phyloP scores from a whole-genome alignment of 1,139 yeast species.

The Taiozyma sp. region DNA sequence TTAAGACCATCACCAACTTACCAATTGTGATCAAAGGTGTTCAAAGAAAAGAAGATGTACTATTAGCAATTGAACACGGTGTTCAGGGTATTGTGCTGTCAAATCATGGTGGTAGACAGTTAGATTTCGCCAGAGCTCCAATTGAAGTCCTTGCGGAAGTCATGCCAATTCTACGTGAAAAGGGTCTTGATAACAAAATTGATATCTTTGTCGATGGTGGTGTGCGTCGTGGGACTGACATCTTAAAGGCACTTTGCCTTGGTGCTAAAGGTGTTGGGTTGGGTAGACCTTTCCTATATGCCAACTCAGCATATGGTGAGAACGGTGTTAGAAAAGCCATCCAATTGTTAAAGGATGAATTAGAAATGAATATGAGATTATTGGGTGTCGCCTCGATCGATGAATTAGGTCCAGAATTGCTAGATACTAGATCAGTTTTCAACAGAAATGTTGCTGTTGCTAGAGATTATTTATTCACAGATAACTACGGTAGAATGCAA shows the following conservation, averaged over 20 bases:
- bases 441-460: slow-evolving; percentile 40
- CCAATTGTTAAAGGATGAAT: slow-evolving; percentile 72
- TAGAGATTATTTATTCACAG: slow-evolving; percentile 37
- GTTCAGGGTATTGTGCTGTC: slow-evolving; percentile 69
- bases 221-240: slow-evolving; percentile 63
- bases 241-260: slow-evolving; percentile 60
- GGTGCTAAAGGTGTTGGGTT: slow-evolving; percentile 77
- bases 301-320: slow-evolving; percentile 69
- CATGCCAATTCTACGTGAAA: slow-evolving; percentile 45
- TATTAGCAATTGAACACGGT: slow-evolving; percentile 64
- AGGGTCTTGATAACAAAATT: slow-evolving; percentile 32
- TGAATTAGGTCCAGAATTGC: slow-evolving; percentile 50
- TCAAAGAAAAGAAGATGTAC: slow-evolving; percentile 60
- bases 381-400: slow-evolving; percentile 67
- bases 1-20: slow-evolving; percentile 35
- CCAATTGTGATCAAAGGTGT: slow-evolving; percentile 61
- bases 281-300: slow-evolving; percentile 68
- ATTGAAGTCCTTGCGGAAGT: slow-evolving; percentile 63
- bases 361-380: slow-evolving; percentile 83
- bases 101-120: slow-evolving; percentile 73
- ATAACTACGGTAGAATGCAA: slow-evolving; percentile 37
- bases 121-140: slow-evolving; percentile 64
- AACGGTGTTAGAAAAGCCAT: slow-evolving; percentile 77
- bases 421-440: slow-evolving; percentile 36
- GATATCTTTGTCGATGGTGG: slow-evolving; percentile 46